Conservation (phyloP, 768 basidiomycete genomes). For the Rhodotorula kratochvilovae region DNA sequence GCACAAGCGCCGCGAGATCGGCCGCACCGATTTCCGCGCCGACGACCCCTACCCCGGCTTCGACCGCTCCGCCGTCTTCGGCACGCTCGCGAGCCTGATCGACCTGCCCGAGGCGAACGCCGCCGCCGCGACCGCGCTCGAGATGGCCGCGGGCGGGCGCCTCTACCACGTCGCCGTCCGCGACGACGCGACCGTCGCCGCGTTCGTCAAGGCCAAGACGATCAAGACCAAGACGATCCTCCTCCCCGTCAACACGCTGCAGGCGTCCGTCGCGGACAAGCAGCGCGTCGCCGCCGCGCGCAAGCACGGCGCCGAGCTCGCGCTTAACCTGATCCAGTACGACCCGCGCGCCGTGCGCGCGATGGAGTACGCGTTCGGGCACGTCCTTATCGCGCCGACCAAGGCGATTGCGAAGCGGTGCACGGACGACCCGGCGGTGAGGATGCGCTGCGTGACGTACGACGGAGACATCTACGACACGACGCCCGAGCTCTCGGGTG, state of each 20-base stretch:
- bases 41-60: constrained; percentile 70
- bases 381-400: constrained; percentile 85
- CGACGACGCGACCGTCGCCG: constrained; percentile 25
- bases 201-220: constrained; percentile 35
- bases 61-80: constrained; percentile 80
- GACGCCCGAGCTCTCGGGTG: constrained; percentile 85
- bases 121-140: constrained; percentile 79
- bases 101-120: constrained; percentile 65
- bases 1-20: constrained; percentile 33
- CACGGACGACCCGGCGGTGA: constrained; percentile 67
- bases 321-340: constrained; percentile 83
- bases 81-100: constrained; percentile 84
- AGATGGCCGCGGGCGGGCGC: constrained; percentile 82
- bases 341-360: constrained; percentile 74
- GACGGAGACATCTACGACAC: constrained; percentile 97
- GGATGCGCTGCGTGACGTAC: constrained; percentile 80
- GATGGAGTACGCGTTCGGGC: constrained; percentile 88
- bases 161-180: constrained; percentile 64
- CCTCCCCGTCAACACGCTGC: constrained; percentile 25
- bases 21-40: constrained; percentile 72
- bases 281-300: constrained; percentile 71
- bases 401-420: constrained; percentile 78
- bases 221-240: constrained; percentile 35
- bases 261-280: constrained; percentile 14
- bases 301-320: constrained; percentile 76